Evolutionary conservation across 2,329 filamentous ascomycete species (phyloP).

Genomic region (Verruconis gallopava): DNA sequence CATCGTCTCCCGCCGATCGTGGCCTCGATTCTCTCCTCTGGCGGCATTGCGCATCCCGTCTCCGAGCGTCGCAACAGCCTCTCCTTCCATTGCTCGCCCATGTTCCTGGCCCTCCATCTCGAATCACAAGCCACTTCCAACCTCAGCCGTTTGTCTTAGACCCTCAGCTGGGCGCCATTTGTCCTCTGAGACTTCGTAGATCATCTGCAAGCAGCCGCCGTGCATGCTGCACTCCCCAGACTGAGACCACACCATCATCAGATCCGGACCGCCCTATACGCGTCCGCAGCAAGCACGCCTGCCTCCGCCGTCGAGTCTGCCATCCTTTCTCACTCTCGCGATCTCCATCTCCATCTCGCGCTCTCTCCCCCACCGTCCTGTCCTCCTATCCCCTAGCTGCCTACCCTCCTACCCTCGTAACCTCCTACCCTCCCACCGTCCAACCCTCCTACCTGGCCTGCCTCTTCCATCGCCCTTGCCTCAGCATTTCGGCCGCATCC

Average conservation of each 20-base stretch:
- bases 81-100: not conserved
- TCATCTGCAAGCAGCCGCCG: not conserved
- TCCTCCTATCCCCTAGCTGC: too few relatives aligned
- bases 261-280: not conserved
- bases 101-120: not conserved
- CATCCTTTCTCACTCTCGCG: too few relatives aligned
- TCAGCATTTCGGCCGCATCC: too few relatives aligned
- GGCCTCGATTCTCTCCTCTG: not conserved
- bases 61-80: not conserved
- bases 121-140: not conserved
- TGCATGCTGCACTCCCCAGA: not conserved
- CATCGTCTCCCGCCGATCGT: not conserved
- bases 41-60: not conserved
- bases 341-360: too few relatives aligned
- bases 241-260: not conserved
- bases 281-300: not conserved
- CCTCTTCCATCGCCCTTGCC: too few relatives aligned
- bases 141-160: constrained; percentile 1
- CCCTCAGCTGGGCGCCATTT: not conserved
- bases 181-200: not conserved
- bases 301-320: not conserved
- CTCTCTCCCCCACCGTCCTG: too few relatives aligned
- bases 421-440: too few relatives aligned
- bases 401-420: too few relatives aligned
- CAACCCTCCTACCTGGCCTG: too few relatives aligned